Evolutionary conservation across 208 protist genomes (phyloP).

Genomic region (Trypanosoma avium): DNA sequence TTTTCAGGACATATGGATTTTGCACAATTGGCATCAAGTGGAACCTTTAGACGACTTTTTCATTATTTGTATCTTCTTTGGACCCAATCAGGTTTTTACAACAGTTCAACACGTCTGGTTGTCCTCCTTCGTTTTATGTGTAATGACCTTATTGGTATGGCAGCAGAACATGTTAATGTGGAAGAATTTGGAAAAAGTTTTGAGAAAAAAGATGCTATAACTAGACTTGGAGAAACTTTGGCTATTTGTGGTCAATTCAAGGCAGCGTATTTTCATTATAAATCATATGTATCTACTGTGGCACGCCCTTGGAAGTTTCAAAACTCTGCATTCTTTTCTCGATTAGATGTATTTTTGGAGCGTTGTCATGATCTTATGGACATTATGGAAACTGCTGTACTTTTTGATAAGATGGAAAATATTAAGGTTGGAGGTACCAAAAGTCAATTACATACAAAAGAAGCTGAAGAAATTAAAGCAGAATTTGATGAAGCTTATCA

Average conservation of each 20-base stretch:
- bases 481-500: constrained; percentile 76
- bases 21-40: constrained; percentile 70
- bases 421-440: constrained; percentile 96
- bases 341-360: constrained; percentile 95
- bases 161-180: constrained; percentile 87
- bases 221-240: constrained; percentile 82
- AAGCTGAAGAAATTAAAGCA: constrained; percentile 90
- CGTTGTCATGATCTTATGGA: constrained; percentile 96
- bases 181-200: constrained; percentile 90
- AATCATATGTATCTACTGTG: constrained; percentile 75
- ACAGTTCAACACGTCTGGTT: constrained; percentile 89
- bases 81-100: constrained; percentile 94
- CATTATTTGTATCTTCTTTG: constrained; percentile 94
- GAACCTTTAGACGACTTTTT: constrained; percentile 89
- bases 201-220: constrained; percentile 93
- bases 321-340: constrained; percentile 93
- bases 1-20: constrained; percentile 65
- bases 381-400: constrained; percentile 90
- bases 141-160: constrained; percentile 95
- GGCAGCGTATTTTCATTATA: constrained; percentile 94
- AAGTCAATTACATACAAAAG: constrained; percentile 83
- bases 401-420: constrained; percentile 96
- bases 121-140: constrained; percentile 94
- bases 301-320: constrained; percentile 94
- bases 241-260: constrained; percentile 93